Percentiles rank a stretch among this genome's conserved stretches.
Evolutionary conservation across 768 basidiomycete species (phyloP).

Genomic region (Clitopilus passeckerianus): DNA sequence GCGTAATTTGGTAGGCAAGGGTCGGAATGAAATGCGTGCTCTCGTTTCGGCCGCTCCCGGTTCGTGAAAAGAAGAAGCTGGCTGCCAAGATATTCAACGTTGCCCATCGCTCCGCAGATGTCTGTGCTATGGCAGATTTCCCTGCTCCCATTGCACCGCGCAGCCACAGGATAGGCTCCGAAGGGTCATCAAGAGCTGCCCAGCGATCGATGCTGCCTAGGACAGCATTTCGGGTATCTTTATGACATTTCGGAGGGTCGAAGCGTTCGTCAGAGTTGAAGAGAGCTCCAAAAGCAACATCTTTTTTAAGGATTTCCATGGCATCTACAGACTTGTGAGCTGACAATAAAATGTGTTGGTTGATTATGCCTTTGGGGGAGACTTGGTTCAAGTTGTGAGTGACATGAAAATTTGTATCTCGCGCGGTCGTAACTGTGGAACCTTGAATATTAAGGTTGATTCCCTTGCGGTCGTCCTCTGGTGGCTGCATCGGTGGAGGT

Average conservation of each 20-base stretch:
- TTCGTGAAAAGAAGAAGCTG: background rate
- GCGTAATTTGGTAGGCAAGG: background rate
- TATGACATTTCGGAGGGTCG: background rate
- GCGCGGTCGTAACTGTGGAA: no score
- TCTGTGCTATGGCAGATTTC: background rate
- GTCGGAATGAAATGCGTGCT: background rate
- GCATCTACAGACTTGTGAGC: background rate
- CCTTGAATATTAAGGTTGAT: no score
- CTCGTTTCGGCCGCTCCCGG: background rate
- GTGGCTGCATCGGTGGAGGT: no score
- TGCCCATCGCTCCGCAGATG: background rate
- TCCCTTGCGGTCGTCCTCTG: no score
- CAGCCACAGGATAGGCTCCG: background rate
- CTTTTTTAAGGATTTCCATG: background rate
- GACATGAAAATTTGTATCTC: no score
- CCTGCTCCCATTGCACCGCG: background rate
- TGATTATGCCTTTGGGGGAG: no score
- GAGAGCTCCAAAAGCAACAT: background rate
- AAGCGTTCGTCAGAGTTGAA: background rate
- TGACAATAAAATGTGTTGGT: slow-evolving; percentile 1
- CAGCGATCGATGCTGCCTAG: background rate
- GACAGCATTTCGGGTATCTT: background rate
- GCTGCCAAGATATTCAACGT: background rate
- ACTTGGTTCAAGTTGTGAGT: no score
- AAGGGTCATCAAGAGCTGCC: background rate